Percentiles rank a stretch among this genome's conserved stretches.
phyloP scores from a whole-genome alignment of 73 alveolate genomes.

The Effrenium voratum region DNA sequence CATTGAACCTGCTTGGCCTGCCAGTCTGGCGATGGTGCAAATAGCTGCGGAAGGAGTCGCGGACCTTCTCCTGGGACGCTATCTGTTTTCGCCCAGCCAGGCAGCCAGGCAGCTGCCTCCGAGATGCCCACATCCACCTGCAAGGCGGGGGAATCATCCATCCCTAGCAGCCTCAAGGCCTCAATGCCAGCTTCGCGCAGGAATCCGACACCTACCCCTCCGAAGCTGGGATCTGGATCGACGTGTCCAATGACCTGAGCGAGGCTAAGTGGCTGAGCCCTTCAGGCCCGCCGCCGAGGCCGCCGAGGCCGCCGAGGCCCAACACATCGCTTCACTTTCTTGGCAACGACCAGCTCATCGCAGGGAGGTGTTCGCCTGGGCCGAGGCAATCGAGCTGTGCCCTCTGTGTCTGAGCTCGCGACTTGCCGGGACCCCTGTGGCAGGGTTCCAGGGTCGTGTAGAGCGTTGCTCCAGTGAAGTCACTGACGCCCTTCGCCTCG shows the following conservation, averaged over 20 bases:
- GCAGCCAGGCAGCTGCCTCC: background rate
- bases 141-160: background rate
- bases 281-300: background rate
- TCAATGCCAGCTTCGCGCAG: conserved; percentile 60
- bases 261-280: background rate
- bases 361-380: conserved; percentile 88
- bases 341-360: conserved; percentile 83
- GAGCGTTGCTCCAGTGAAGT: conserved; percentile 59
- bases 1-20: conserved; percentile 41
- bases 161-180: background rate
- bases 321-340: conserved; percentile 76
- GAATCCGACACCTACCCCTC: conserved; percentile 57
- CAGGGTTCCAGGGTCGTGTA: conserved; percentile 88
- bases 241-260: conserved; percentile 77
- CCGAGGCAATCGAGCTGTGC: background rate
- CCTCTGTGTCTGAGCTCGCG: background rate
- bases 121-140: conserved; percentile 91
- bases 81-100: background rate
- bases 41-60: conserved; percentile 87
- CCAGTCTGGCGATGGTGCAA: conserved; percentile 74
- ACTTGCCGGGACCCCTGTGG: conserved; percentile 90
- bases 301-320: background rate
- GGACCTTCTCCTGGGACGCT: conserved; percentile 41
- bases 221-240: conserved; percentile 58
- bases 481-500: conserved; percentile 68